Conservation (phyloP, 2,329 filamentous ascomycete genomes). For the Curvularia eragrostidis region DNA sequence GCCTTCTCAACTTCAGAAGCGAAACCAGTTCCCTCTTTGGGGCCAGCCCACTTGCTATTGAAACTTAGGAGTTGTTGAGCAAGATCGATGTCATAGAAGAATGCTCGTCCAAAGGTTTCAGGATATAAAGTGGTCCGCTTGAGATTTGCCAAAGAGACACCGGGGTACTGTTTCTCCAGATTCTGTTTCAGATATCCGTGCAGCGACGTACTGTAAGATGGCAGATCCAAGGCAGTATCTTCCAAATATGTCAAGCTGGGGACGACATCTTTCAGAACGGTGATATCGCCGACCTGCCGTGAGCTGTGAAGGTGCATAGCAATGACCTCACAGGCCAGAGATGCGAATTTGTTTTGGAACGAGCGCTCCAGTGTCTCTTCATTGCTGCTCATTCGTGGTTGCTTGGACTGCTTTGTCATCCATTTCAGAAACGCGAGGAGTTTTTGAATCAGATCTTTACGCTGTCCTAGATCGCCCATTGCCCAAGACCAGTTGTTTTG, state of each 20-base stretch:
- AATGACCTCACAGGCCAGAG: constrained; percentile 84
- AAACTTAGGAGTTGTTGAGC: constrained; percentile 78
- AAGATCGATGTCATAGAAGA: constrained; percentile 82
- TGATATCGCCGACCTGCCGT: constrained; percentile 74
- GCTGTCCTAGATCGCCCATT: constrained; percentile 77
- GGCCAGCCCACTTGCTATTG: constrained; percentile 74
- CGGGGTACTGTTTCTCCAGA: constrained; percentile 77
- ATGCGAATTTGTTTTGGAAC: constrained; percentile 66
- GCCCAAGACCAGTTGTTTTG: constrained; percentile 98
- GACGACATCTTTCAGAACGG: constrained; percentile 73
- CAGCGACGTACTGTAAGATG: constrained; percentile 84
- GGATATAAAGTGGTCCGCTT: constrained; percentile 74
- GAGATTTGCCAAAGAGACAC: constrained; percentile 76
- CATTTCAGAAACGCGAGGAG: constrained; percentile 72
- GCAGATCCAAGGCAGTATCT: constrained; percentile 77
- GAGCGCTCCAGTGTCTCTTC: constrained; percentile 34
- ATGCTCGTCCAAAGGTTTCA: constrained; percentile 73
- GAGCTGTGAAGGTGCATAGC: constrained; percentile 90
- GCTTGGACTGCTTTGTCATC: constrained; percentile 38
- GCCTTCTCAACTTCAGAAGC: constrained; percentile 81
- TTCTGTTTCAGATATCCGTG: constrained; percentile 87
- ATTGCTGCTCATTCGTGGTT: constrained; percentile 33
- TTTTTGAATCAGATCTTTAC: constrained; percentile 74
- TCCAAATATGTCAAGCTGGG: constrained; percentile 80
- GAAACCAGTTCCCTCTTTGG: constrained; percentile 71